These are phyloP conservation scores for Monosporascus sp. DNA, from an alignment of 2,329 filamentous ascomycete species.

Conservation along the genomic window DNA sequence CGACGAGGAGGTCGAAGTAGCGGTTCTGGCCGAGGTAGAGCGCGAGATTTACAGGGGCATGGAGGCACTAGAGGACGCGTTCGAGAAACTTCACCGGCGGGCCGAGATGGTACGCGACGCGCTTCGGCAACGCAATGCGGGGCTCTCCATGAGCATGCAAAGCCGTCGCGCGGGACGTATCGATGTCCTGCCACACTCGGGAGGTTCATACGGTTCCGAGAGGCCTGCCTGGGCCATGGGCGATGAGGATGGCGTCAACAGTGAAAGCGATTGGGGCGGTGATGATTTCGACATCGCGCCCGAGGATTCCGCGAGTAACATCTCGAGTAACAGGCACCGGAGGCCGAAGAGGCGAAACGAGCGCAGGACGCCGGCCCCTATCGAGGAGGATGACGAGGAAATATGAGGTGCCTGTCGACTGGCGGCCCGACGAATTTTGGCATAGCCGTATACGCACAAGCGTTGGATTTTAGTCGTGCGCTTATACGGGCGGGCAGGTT, in stretches of 20 bases:
- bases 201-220: conserved; percentile 42
- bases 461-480: background rate
- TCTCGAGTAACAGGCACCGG: conserved; percentile 63
- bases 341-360: conserved; percentile 63
- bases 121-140: conserved; percentile 76
- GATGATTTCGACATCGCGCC: conserved; percentile 59
- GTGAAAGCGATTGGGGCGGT: conserved; percentile 53
- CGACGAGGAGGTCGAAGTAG: conserved; percentile 91
- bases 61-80: conserved; percentile 90
- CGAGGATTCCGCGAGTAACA: conserved; percentile 77
- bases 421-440: background rate
- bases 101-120: conserved; percentile 75
- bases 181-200: conserved; percentile 49
- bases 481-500: background rate
- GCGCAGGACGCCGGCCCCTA: conserved; percentile 65
- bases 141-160: conserved; percentile 60
- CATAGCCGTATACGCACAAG: background rate
- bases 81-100: conserved; percentile 81
- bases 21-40: conserved; percentile 83
- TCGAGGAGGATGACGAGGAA: conserved; percentile 61
- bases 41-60: conserved; percentile 90
- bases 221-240: conserved; percentile 39
- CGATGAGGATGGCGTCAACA: conserved; percentile 40
- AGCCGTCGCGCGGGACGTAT: conserved; percentile 46
- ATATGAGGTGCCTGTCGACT: conserved; percentile 6